Evolutionary conservation across 345 rosid genomes (phyloP), one percentile per base, ranked within the genome.

Genomic region (Trapa bicornis): DNA sequence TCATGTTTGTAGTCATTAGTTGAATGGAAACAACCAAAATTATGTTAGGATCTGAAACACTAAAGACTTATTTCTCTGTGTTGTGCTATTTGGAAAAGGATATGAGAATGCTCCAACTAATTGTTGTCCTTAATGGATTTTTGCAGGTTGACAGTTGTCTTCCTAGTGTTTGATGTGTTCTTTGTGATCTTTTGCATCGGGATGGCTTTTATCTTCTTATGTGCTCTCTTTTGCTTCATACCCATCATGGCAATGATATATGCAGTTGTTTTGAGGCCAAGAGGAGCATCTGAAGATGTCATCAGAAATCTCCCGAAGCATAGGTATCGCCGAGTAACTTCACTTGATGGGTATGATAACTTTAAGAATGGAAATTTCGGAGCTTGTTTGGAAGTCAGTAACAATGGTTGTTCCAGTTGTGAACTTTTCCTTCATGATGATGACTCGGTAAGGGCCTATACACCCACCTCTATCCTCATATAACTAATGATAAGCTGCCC

Each of bases 91-190:
- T 47, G 53, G 53, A 17, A 47, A 47, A 47, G 53, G 16, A 0
- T 47, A 4, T 47, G 16, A 52, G 17, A 52, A 16, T 29, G 10
- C 5, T 58, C 2, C 63, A 11, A 58, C 33, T 58, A 58, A 58
- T 58, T 33, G 15, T 58, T 58, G 37, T 32, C 16, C 38, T 32
- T 35, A 47, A 57, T 29, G 41, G 50, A 41, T n/a, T 36, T 65
- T 41, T 80, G 81, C 81, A 87, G 93, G 94, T 77, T 87, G 69
- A 69, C 88, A 0, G 84, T 87, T 57, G 78, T 82, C 71, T 87
- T 85, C 75, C 70, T 84, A 37, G 87, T 87, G 29, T 82, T 88
- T 70, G 89, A 88, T n/a, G 87, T 85, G 72, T 88, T 84, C 79
- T 86, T 85, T 6, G 77, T 81, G 29, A 68, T 88, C 45, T 85